Evolutionary conservation across 1,139 yeast genomes (phyloP), one percentile per base, ranked within the genome.

Genomic region (Taiozyma onychis): DNA sequence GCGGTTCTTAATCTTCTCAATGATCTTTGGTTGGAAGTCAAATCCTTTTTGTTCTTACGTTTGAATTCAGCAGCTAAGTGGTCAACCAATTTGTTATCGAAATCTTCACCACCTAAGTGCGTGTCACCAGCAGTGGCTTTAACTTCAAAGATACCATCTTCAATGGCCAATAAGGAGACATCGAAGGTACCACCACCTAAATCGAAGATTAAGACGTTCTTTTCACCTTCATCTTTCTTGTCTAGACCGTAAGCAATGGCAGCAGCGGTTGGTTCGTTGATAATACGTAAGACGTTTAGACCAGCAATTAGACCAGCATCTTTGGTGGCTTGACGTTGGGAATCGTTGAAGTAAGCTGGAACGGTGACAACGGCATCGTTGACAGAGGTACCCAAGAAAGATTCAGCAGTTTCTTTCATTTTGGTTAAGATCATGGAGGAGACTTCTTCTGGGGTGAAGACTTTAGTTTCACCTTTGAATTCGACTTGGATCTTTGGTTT

Each of bases 91-190:
- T 87, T 81, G 77, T 85, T 82, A 73, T 86, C 95, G 71, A 86
- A 85, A 74, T 85, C 95, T 75, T 80, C 83, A 77, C 84, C 84
- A 68, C 73, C 73, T 64, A 69, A 68, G 63, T 69, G 73, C 68
- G 98, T 91, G 77, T 91, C 98, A 88, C 98, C 98, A 71, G 97
- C 97, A 68, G 98, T 91, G 68, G 98, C 93, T 85, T 91, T 91
- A 71, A 91, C 98, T 74, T 93, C 93, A 81, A 91, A 91, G 72
- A 91, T 91, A 83, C 98, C 98, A 73, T 91, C 97, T 72, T 91
- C 95, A 71, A 91, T 89, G 77, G 90, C 85, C 74, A 91, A 81
- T 66, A 91, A 80, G 54, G 98, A 91, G 60, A 91, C 97, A 88
- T 91, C 98, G 77, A 91, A 91, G 71, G 98, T 91, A 83, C 98